Evolutionary conservation across 2,329 filamentous ascomycete species (phyloP), one percentile per base, ranked within the genome.

Genomic region (Penicillium sp.): DNA sequence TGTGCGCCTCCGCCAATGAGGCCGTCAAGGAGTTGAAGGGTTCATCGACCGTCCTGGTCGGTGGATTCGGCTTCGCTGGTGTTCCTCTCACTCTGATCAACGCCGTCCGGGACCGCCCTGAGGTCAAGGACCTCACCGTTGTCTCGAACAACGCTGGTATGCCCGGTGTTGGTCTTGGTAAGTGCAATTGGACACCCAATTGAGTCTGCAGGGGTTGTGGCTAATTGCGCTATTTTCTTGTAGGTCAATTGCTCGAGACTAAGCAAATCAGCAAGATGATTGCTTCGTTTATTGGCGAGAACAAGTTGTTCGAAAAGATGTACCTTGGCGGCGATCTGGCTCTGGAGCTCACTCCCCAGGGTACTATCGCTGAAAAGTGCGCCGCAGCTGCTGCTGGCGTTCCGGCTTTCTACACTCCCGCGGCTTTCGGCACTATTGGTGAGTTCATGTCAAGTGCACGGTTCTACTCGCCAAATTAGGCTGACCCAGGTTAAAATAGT

Each of bases 301-400:
- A 93, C 76, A 93, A 95, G 80, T 89, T 88, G 10, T 91, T 96
- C 61, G 92, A 96, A 80, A 83, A 84, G 70, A 93, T 93, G 87
- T 96, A 96, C 75, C 81, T 96, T 52, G 89, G 83, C 7, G 92
- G 92, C 60, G 83, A 95, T 72, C 85, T 96, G 55, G 89, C 93
- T 73, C 85, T 96, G 53, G 92, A 96, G 78, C 85, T 96, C 62
- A 93, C 90, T 25, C 92, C 92, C 1, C 92, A 96, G 76, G 92
- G 92, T 62, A 96, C 91, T 19, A 84, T 96, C 51, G 92, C 92
- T 37, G 92, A 96, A 78, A 86, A 92, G 65, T 92, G 92, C 76
- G 85, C 91, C 54, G 88, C 91, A 43, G 92, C 91, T 63, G 92
- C 92, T 55, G 90, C 90, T 70, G 92, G 92, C 53, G 89, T 96